phyloP scores from a whole-genome alignment of 768 basidiomycete genomes.

The Leucocoprinus birnbaumii region DNA sequence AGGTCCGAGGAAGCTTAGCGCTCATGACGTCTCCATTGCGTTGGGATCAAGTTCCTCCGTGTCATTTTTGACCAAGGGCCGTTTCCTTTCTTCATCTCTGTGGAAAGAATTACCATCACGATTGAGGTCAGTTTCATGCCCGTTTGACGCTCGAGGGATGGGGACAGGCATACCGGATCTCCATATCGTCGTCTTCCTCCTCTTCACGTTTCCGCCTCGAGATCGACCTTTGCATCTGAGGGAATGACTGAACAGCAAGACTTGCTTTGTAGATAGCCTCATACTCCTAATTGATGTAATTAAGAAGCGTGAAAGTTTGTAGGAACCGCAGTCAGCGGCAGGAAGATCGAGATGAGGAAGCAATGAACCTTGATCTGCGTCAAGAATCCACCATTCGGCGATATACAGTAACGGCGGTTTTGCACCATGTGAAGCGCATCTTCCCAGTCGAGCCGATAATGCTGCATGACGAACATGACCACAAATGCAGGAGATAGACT shows the following conservation, averaged over 20 bases:
- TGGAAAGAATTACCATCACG: not conserved
- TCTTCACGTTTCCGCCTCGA: constrained; percentile 69
- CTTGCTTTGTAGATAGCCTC: constrained; percentile 88
- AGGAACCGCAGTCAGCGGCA: not conserved
- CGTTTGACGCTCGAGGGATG: not conserved
- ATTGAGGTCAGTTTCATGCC: constrained; percentile 2
- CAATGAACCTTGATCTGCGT: constrained; percentile 83
- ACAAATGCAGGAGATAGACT: constrained; percentile 86
- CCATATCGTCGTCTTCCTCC: constrained; percentile 59
- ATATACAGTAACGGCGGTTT: constrained; percentile 90
- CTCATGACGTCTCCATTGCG: constrained; percentile 46
- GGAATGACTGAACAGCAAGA: constrained; percentile 62
- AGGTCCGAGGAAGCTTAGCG: not conserved
- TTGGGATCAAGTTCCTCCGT: constrained; percentile 34
- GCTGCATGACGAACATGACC: constrained; percentile 92
- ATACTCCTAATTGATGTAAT: constrained; percentile 61
- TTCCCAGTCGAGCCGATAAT: constrained; percentile 79
- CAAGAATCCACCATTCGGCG: constrained; percentile 88
- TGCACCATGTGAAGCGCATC: constrained; percentile 87
- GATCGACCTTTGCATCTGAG: constrained; percentile 40
- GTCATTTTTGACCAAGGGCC: constrained; percentile 35
- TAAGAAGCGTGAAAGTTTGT: not conserved
- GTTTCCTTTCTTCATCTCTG: constrained; percentile 48
- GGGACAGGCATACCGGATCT: constrained; percentile 11
- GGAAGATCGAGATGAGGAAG: not conserved